A percentile compares a stretch with the other conserved stretches of the same genome.
phyloP scores from a whole-genome alignment of 2,329 filamentous ascomycete genomes.

The Myriosclerotinia curreyana region DNA sequence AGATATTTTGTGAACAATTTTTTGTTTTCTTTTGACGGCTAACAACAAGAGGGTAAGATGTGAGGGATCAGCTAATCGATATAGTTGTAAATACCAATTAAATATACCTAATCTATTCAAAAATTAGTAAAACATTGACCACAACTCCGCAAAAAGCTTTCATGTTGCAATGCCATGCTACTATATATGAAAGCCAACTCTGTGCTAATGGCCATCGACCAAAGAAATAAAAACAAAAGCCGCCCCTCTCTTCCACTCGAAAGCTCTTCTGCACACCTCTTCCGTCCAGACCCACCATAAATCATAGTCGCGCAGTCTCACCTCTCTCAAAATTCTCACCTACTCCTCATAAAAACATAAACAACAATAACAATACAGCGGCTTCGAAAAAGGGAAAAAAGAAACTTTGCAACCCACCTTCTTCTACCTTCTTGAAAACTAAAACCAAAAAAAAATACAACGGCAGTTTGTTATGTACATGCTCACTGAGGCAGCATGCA shows the following conservation, averaged over 20 bases:
- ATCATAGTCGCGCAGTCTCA: background rate
- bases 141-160: background rate
- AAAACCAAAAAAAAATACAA: background rate
- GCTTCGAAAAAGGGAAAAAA: too few relatives aligned
- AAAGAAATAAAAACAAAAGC: background rate
- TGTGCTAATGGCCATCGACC: background rate
- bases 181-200: background rate
- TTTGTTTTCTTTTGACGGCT: too few relatives aligned
- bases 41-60: too few relatives aligned
- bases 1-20: too few relatives aligned
- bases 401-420: too few relatives aligned
- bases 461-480: background rate
- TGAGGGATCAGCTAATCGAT: too few relatives aligned
- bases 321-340: background rate
- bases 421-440: too few relatives aligned
- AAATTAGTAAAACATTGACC: background rate
- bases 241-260: background rate
- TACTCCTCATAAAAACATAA: background rate
- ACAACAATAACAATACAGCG: background rate
- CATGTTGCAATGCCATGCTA: too few relatives aligned
- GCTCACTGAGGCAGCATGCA: background rate
- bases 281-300: background rate
- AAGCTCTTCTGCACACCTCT: background rate
- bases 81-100: too few relatives aligned
- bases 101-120: too few relatives aligned